A percentile compares a stretch with the other conserved stretches of the same genome.
Conservation (phyloP, 1,139 yeast species). For the Yamadazyma triangularis region DNA sequence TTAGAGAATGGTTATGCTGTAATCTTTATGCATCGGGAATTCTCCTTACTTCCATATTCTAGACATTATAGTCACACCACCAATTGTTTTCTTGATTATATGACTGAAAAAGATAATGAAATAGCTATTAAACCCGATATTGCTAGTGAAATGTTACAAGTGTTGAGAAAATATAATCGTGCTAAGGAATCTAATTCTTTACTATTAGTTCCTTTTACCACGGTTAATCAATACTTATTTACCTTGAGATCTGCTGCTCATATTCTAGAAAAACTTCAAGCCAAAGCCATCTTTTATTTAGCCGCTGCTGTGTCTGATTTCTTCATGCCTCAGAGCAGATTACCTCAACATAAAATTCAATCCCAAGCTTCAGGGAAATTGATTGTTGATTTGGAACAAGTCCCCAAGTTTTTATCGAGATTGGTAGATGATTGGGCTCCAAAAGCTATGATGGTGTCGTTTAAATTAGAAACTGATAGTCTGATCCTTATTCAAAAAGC, state of each 20-base stretch:
- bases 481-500: conserved; percentile 71
- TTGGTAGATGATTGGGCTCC: conserved; percentile 95
- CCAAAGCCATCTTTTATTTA: conserved; percentile 68
- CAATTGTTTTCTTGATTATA: conserved; percentile 79
- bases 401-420: conserved; percentile 86
- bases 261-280: conserved; percentile 48
- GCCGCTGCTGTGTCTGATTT: conserved; percentile 99
- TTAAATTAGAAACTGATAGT: conserved; percentile 88
- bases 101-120: conserved; percentile 52
- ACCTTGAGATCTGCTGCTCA: conserved; percentile 69
- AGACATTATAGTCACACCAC: conserved; percentile 85
- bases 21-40: conserved; percentile 86
- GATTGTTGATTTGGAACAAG: conserved; percentile 85
- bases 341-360: conserved; percentile 94
- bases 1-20: conserved; percentile 85
- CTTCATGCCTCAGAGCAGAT: conserved; percentile 77
- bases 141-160: conserved; percentile 58
- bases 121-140: conserved; percentile 59
- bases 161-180: conserved; percentile 59
- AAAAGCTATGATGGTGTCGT: conserved; percentile 88
- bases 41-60: conserved; percentile 85
- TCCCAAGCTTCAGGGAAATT: conserved; percentile 68
- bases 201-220: conserved; percentile 80
- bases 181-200: conserved; percentile 59
- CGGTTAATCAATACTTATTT: conserved; percentile 89